Percentiles rank a stretch among this genome's conserved stretches.
Evolutionary conservation across 2,329 filamentous ascomycete genomes (phyloP).

Genomic region (Ceratocystiopsis minuta): DNA sequence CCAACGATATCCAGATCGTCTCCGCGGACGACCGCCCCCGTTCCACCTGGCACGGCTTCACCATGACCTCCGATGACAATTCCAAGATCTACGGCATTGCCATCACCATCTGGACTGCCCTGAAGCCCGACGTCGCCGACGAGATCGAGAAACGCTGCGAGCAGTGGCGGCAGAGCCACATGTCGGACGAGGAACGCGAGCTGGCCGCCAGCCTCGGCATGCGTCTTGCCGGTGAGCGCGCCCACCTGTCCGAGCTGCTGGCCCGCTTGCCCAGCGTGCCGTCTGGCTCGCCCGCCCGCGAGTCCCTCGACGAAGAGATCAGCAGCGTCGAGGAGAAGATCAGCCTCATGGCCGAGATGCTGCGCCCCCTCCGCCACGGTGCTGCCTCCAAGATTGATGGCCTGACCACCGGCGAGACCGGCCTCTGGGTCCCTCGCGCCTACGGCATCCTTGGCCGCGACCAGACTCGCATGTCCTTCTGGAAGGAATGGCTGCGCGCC

Average conservation of each 20-base stretch:
- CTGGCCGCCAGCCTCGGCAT: constrained; percentile 82
- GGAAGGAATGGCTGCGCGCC: constrained; percentile 96
- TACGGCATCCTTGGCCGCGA: constrained; percentile 87
- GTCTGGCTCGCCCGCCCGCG: constrained; percentile 66
- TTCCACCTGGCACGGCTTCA: constrained; percentile 98
- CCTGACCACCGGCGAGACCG: constrained; percentile 83
- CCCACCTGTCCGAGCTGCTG: constrained; percentile 74
- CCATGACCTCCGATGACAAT: constrained; percentile 88
- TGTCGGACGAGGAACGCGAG: constrained; percentile 82
- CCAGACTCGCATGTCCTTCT: constrained; percentile 67
- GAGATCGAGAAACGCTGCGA: constrained; percentile 71
- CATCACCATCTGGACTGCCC: constrained; percentile 79
- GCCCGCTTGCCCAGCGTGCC: constrained; percentile 63
- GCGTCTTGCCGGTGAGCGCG: constrained; percentile 69
- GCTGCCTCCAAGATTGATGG: constrained; percentile 96
- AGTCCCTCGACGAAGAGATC: constrained; percentile 82
- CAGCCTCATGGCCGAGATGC: constrained; percentile 83
- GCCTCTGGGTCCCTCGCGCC: constrained; percentile 84
- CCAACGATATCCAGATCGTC: constrained; percentile 92
- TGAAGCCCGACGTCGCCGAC: constrained; percentile 66
- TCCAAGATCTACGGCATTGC: constrained; percentile 84
- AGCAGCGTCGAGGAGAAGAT: constrained; percentile 96
- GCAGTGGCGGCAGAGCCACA: constrained; percentile 66
- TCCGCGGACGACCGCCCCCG: constrained; percentile 85
- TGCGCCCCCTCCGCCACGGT: constrained; percentile 80